phyloP scores from a whole-genome alignment of 495 filamentous ascomycete species.

The Penicillium chermesinum region DNA sequence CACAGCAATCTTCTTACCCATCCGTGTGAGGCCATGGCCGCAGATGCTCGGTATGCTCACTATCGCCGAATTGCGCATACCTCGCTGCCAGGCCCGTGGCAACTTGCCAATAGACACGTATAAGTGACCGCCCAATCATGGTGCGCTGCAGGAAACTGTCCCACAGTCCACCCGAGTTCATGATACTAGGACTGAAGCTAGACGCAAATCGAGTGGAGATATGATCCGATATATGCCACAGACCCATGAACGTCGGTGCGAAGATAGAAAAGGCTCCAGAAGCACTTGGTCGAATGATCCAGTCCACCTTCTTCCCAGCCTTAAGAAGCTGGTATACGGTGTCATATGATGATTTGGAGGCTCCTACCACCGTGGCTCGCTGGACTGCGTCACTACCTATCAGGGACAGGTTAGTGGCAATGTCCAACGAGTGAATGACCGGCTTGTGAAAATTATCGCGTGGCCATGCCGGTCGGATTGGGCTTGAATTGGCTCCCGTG shows the following conservation, averaged over 20 bases:
- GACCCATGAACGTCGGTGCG: not conserved
- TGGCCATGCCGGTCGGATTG: not conserved
- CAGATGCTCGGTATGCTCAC: not conserved
- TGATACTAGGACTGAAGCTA: conserved; percentile 11
- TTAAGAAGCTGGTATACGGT: conserved; percentile 14
- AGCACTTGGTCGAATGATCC: conserved; percentile 63
- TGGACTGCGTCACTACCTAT: not conserved
- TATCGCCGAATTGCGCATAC: not conserved
- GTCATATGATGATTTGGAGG: conserved; percentile 27
- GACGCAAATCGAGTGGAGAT: not conserved
- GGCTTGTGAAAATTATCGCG: not conserved
- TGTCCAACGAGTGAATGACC: not conserved
- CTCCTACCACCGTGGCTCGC: conserved; percentile 17
- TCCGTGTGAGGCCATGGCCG: not conserved
- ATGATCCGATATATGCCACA: conserved; percentile 9
- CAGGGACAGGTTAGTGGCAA: not conserved
- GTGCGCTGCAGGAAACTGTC: conserved; percentile 8
- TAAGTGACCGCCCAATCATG: not conserved
- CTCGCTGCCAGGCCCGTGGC: not conserved
- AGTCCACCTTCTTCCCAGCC: conserved; percentile 50
- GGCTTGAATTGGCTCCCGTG: not conserved
- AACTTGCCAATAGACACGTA: not conserved
- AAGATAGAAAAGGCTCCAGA: conserved; percentile 44
- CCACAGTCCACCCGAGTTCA: conserved; percentile 11
- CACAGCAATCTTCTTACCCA: conserved; percentile 1